Base-by-base conservation (phyloP, 768 basidiomycete species). In the Coprinopsis sp. region DNA sequence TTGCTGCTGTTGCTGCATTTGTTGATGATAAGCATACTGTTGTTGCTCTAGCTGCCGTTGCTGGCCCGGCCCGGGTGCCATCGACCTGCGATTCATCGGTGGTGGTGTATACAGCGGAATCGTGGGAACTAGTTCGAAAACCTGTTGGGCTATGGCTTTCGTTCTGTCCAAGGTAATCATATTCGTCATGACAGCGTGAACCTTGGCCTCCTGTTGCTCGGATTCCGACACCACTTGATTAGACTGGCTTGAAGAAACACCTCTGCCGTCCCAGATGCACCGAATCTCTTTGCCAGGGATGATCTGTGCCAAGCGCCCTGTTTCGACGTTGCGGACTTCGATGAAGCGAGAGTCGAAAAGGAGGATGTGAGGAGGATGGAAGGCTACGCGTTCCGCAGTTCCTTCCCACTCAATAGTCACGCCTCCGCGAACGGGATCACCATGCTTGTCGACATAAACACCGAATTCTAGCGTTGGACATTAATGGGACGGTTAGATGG, bases 351-450 rank as follows among this genome's bases (percentile, higher is more conserved):
- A 74, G 60, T 94, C 91, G 61, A 95, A 91, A 37, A 93, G 78
- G 33, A 94, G 73, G 37, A 97, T 72, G 58, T 92, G 92, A 1
- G 92, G 93, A 36, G 84, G 79, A 60, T 94, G 92, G 68, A 90
- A 83, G 2, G 91, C 91, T 19, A 90, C 90, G 25, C 82, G 82
- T 53, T 93, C 90, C 0, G 90, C 91, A 0, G 79, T 85, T 14
- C 92, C 91, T 63, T 98, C 94, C 91, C 92, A 98, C 63, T 98
- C 94, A 46, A 96, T 86, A 4, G 82, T 82, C 16, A 79, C 77
- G 14, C 76, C 69, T 5, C 67, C 55, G 24, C 90, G 81, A 54
- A 82, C 87, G 1, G 90, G 89, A 46, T 86, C 82, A n/a, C 94
- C 94, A 49, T 92, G 89, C 29, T 89, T 83, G 64, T 94, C 83